Evolutionary conservation across 176 grass and related monocot species (phyloP).

Genomic region (Aegilops speltoides): DNA sequence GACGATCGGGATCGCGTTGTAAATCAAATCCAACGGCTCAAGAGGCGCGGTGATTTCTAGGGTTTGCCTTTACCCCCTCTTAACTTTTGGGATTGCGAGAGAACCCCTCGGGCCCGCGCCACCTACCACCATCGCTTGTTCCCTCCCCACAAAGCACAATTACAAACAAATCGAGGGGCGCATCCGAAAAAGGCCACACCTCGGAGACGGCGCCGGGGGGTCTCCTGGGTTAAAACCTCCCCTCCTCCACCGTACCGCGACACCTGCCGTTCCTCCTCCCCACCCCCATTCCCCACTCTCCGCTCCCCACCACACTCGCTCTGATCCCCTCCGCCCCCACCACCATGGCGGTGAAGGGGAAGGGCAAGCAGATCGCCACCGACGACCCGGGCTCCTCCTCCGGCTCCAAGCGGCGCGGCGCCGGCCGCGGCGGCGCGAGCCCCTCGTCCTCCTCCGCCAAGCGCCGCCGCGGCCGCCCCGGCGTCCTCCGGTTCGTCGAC

Average conservation of each 20-base stretch:
- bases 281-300: slow-evolving; percentile 3
- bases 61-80: too few species aligned
- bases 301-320: not conserved
- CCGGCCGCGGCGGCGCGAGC: slow-evolving; percentile 1
- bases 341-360: slow-evolving; percentile 76
- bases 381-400: slow-evolving; percentile 29
- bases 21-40: too few species aligned
- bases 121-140: not conserved
- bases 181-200: not conserved
- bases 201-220: not conserved
- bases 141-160: not conserved
- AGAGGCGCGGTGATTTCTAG: too few species aligned
- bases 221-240: not conserved
- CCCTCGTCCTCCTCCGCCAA: slow-evolving; percentile 40
- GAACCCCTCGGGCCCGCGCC: too few species aligned
- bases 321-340: not conserved
- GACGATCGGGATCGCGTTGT: too few species aligned
- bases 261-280: not conserved
- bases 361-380: slow-evolving; percentile 67
- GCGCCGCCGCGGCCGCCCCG: slow-evolving; percentile 41
- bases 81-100: too few species aligned
- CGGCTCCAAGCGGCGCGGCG: slow-evolving; percentile 41
- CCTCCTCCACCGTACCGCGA: not conserved
- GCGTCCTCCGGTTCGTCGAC: slow-evolving; percentile 73
- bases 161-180: not conserved